Percentiles rank a stretch among this genome's conserved stretches.
These are phyloP conservation scores for Colletotrichum cereale DNA, from an alignment of 2,329 filamentous ascomycete genomes.

Conservation along the genomic window DNA sequence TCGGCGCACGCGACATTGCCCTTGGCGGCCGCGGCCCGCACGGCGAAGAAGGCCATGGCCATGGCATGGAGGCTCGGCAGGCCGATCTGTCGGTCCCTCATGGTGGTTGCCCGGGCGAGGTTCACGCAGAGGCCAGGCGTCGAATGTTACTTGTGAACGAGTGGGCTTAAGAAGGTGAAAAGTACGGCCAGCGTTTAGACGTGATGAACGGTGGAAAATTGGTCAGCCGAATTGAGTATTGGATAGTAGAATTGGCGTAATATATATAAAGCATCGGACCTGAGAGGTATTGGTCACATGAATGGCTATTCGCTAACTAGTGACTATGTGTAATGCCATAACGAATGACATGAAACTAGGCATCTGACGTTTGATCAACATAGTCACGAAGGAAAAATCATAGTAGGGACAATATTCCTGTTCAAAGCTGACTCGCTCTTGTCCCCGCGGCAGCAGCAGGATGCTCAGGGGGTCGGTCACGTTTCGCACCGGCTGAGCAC, in stretches of 20 bases:
- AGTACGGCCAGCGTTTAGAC: not conserved
- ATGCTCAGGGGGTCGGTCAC: no score
- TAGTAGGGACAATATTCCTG: not conserved
- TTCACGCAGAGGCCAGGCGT: not conserved
- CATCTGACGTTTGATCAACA: not conserved
- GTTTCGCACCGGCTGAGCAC: no score
- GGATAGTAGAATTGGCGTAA: no score
- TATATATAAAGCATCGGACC: no score
- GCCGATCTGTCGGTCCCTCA: slow-evolving; percentile 13
- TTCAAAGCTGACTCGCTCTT: not conserved
- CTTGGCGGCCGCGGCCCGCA: slow-evolving; percentile 1
- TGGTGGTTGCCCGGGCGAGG: not conserved
- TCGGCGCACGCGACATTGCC: slow-evolving; percentile 13
- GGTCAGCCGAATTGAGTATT: no score
- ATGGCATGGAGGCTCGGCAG: slow-evolving; percentile 10
- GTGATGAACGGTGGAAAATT: not conserved
- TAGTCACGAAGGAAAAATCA: not conserved
- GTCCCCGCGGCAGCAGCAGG: no score
- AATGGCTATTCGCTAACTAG: no score
- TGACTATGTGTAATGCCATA: no score
- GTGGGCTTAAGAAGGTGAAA: not conserved
- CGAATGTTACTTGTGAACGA: not conserved
- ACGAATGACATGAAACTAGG: not conserved
- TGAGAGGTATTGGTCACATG: no score
- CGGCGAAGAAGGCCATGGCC: slow-evolving; percentile 14